phyloP scores from a whole-genome alignment of 2,329 filamentous ascomycete genomes.

The Fusarium piperis region DNA sequence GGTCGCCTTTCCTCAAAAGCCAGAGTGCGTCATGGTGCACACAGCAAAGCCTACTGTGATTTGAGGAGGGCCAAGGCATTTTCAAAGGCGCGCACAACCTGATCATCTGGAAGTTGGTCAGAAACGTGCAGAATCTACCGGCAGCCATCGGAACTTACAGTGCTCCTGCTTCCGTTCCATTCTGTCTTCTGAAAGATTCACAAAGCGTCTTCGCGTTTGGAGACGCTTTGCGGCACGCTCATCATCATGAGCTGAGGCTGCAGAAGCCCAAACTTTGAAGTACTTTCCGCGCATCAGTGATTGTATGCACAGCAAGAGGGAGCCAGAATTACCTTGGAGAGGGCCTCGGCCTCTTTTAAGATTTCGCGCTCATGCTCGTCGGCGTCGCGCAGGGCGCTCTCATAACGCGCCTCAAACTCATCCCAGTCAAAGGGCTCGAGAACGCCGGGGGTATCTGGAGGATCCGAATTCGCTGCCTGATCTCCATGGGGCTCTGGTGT shows the following conservation, averaged over 20 bases:
- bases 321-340: constrained; percentile 67
- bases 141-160: constrained; percentile 64
- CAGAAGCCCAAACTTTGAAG: constrained; percentile 81
- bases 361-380: constrained; percentile 72
- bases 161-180: constrained; percentile 81
- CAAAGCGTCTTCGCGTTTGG: constrained; percentile 80
- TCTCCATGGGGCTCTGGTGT: constrained; percentile 53
- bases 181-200: constrained; percentile 76
- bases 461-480: constrained; percentile 44
- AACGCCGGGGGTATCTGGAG: constrained; percentile 61
- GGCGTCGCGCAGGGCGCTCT: constrained; percentile 70
- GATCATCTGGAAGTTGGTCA: constrained; percentile 48
- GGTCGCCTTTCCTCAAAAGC: not conserved
- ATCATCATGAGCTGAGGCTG: constrained; percentile 77
- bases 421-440: constrained; percentile 78
- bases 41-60: constrained; percentile 43
- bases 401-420: constrained; percentile 76
- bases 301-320: not conserved
- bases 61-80: constrained; percentile 66
- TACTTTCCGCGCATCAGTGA: constrained; percentile 61
- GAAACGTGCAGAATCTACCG: constrained; percentile 15
- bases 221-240: constrained; percentile 81
- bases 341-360: constrained; percentile 71
- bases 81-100: constrained; percentile 71
- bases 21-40: not conserved